phyloP scores from a whole-genome alignment of 768 basidiomycete species.

The Postia placenta region DNA sequence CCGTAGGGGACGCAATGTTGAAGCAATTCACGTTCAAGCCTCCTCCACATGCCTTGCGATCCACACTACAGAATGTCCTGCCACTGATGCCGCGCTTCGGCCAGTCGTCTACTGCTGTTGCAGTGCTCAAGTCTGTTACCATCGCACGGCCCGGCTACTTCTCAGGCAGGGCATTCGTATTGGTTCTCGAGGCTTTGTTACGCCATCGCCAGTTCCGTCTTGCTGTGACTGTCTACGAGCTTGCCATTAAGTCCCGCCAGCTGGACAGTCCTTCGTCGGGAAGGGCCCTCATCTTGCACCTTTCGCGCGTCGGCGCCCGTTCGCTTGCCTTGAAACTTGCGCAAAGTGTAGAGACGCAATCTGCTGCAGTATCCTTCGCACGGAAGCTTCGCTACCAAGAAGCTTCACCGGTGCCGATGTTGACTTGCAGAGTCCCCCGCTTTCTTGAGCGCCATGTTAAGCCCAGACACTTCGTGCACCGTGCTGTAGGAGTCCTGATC shows the following conservation, averaged over 20 bases:
- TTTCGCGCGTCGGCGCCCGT: constrained; percentile 1
- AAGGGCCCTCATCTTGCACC: constrained; percentile 22
- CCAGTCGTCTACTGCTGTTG: constrained; percentile 30
- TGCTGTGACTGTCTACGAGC: constrained; percentile 27
- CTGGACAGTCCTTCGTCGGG: constrained; percentile 24
- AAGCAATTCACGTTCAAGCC: not conserved
- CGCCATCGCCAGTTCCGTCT: constrained; percentile 31
- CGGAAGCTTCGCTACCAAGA: not conserved
- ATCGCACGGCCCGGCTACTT: constrained; percentile 32
- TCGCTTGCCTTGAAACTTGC: not conserved
- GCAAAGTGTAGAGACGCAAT: not conserved
- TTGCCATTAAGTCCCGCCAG: constrained; percentile 15
- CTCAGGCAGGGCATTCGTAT: constrained; percentile 28
- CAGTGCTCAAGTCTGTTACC: constrained; percentile 36
- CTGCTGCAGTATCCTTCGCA: not conserved
- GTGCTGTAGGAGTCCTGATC: constrained; percentile 33
- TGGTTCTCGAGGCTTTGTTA: constrained; percentile 34
- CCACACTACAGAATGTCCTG: constrained; percentile 26
- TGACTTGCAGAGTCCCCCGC: constrained; percentile 16
- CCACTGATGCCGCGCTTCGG: constrained; percentile 17
- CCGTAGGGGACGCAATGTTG: not conserved
- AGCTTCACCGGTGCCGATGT: not conserved
- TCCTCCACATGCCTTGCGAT: constrained; percentile 1
- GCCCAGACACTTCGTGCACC: too few species aligned
- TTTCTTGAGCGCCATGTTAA: too few species aligned